Evolutionary conservation across 1,139 yeast species (phyloP), one percentile per base, ranked within the genome.

Genomic region (Kodamaea alishanica): DNA sequence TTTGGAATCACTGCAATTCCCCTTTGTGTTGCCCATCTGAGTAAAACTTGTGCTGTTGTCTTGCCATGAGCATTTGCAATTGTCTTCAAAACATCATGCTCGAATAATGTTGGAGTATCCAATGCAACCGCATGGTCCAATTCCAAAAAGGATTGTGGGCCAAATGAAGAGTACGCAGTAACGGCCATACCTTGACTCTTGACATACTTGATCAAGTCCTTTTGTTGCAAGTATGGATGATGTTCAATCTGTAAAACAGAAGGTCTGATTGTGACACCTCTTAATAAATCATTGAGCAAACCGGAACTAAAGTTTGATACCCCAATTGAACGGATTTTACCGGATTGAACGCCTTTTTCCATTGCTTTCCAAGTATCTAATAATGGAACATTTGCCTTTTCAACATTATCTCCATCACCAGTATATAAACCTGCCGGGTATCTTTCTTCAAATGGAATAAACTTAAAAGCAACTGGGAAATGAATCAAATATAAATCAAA

Each of bases 171-270:
- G 72, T 88, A 88, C 24, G 84, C 96, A 39, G 88, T 85, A 55
- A 88, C 73, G 43, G 80, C 83, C 55, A 88, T 77, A 34, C 76
- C 81, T 50, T 77, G 64, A 32, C 65, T 54, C 60, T 84, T 77
- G 46, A 76, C 85, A 55, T 66, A 85, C 51, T 81, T 73, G 46
- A 87, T 62, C 58, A 87, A 71, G 49, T 70, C 71, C 44, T 76
- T 76, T 67, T 88, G 96, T 50, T 84, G 86, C 61, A 88, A 73
- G 71, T 86, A 88, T 50, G 96, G 96, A 63, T 88, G 96, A 65
- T 85, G 92, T 70, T 89, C 97, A 58, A 89, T 84, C 66, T 89
- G 96, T 53, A 85, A 74, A 39, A 78, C 88, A 38, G 84, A 85
- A 37, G 97, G 96, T 52, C 70, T 77, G 57, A 87, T 79, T 51